Base-by-base conservation (phyloP, 306 rosid species). In the Dalbergia cochinchinensis region DNA sequence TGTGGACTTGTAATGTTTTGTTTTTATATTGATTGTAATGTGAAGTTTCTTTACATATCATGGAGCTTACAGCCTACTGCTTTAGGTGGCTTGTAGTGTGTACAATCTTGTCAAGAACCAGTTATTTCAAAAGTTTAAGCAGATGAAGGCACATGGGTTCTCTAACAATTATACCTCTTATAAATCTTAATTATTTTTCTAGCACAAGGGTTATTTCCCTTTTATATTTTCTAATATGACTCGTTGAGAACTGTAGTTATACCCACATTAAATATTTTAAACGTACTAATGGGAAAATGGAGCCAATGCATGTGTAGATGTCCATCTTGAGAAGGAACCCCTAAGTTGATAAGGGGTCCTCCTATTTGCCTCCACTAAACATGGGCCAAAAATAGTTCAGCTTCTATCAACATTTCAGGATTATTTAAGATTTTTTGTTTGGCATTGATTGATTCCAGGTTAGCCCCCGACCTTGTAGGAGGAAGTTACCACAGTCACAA, bases 21-120 rank as follows among this genome's bases (percentile, higher is more conserved):
- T 45, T 53, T 53, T 7, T 74, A 3, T 76, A 47, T 37, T 69
- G 41, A 11, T 12, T 50, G 53, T 18, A 47, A 59, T 60, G 69
- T 42, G 11, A 74, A 74, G 47, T 42, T 13, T 74, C 44, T 20
- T 42, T 51, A 0, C 20, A 55, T 4, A 45, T n/a, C 53, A 31
- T 71, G 53, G 14, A 47, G 53, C 31, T 0, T 37, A 6, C 1
- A 37, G 41, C 7, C 41, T 6, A 37, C 10, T 45, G 12, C 50
- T 69, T n/a, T 51, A 15, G 65, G 50, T 54, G 48, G 37, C 7
- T 19, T 42, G 48, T 42, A 8, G 9, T 42, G 11, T 42, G 48
- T 42, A 42, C 11, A 42, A 7, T 42, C 48, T 42, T 42, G 48
- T 42, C 48, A 42, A 42, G 48, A 42, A 42, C 58, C 7, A 51